Conservation (phyloP, 768 basidiomycete genomes). For the Cystobasidium ongulense region DNA sequence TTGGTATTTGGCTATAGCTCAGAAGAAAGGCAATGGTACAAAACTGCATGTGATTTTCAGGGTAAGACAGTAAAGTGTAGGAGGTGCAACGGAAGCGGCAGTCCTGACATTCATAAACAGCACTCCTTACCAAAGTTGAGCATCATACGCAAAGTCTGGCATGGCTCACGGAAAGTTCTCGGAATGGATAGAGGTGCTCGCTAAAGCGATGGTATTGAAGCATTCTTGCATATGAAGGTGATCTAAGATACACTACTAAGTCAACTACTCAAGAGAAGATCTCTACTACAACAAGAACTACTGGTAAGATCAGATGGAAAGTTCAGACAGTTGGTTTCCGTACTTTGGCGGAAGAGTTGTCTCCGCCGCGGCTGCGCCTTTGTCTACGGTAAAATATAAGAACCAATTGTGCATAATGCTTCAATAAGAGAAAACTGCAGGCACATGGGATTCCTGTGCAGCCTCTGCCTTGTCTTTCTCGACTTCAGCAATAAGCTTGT, state of each 20-base stretch:
- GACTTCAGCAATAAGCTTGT: slow-evolving; percentile 11
- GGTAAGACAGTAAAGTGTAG: not conserved
- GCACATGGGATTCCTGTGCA: slow-evolving; percentile 25
- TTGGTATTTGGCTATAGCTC: slow-evolving; percentile 15
- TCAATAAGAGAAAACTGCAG: not conserved
- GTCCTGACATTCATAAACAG: not conserved
- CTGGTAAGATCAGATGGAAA: not conserved
- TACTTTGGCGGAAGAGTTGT: too few relatives aligned
- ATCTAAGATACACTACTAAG: not conserved
- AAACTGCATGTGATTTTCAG: slow-evolving; percentile 6
- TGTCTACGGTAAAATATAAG: too few relatives aligned
- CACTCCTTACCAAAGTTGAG: not conserved
- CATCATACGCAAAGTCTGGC: not conserved
- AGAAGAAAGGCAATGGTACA: not conserved
- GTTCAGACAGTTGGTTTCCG: too few relatives aligned
- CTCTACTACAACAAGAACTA: not conserved
- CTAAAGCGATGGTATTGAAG: not conserved
- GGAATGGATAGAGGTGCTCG: not conserved
- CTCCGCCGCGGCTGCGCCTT: too few relatives aligned
- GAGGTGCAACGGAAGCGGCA: not conserved
- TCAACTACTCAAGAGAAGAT: not conserved
- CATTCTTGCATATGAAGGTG: not conserved
- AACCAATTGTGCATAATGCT: not conserved
- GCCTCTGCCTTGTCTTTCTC: slow-evolving; percentile 35
- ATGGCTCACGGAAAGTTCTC: not conserved